Conservation (phyloP, 2,329 filamentous ascomycete genomes). For the Purpureocillium takamizusanense region DNA sequence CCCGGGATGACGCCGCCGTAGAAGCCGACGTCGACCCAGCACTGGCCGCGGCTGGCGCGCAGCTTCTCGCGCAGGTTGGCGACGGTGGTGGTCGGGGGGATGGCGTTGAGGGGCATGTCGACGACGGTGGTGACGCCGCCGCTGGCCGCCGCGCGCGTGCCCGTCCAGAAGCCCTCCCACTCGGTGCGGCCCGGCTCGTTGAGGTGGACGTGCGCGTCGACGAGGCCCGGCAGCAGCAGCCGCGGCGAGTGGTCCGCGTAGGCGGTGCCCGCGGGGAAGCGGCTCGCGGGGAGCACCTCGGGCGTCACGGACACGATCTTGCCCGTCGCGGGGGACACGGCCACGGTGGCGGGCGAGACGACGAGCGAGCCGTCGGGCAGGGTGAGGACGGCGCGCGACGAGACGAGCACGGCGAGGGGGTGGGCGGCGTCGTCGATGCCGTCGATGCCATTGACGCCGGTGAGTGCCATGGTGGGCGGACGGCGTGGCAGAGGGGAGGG, state of each 20-base stretch:
- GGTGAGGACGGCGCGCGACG: constrained; percentile 72
- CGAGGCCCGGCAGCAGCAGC: constrained; percentile 80
- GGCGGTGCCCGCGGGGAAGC: constrained; percentile 61
- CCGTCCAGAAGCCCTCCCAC: constrained; percentile 97
- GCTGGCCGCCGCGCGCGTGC: constrained; percentile 86
- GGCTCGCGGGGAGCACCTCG: constrained; percentile 61
- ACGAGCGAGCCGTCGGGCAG: constrained; percentile 51
- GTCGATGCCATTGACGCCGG: too few species aligned
- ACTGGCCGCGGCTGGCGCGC: constrained; percentile 72
- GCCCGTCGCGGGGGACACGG: constrained; percentile 68
- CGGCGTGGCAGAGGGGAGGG: too few species aligned
- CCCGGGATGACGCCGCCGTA: constrained; percentile 93
- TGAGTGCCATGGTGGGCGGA: too few species aligned
- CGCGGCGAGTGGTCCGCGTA: constrained; percentile 82
- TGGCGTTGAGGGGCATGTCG: constrained; percentile 96
- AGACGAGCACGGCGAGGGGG: constrained; percentile 64
- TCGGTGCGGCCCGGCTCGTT: constrained; percentile 95
- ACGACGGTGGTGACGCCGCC: constrained; percentile 94
- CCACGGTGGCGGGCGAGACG: constrained; percentile 74
- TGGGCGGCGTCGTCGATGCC: too few species aligned
- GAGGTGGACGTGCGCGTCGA: constrained; percentile 94
- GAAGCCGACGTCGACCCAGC: constrained; percentile 98
- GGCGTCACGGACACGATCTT: constrained; percentile 74
- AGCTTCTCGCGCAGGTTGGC: constrained; percentile 77
- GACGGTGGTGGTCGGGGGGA: constrained; percentile 90